Percentiles rank a stretch among this genome's conserved stretches.
Conservation (phyloP, 306 rosid species). For the Cyamopsis tetragonoloba region DNA sequence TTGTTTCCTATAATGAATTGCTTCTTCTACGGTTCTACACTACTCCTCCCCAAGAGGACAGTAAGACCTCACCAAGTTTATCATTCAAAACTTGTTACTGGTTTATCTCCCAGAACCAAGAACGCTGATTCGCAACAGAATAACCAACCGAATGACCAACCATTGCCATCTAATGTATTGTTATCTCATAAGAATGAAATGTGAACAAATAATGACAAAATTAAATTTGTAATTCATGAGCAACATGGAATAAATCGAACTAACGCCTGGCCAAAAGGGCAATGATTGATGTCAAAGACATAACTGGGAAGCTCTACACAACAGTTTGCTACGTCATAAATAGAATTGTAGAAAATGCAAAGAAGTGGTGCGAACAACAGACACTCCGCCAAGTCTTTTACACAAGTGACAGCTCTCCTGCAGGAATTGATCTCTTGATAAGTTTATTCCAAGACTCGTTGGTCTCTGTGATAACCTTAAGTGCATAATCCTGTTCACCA, state of each 20-base stretch:
- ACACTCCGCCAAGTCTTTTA: constrained; percentile 33
- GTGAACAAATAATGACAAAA: not conserved
- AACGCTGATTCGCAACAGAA: not conserved
- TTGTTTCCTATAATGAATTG: too few relatives aligned
- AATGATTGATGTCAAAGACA: constrained; percentile 14
- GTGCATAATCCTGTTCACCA: constrained; percentile 67
- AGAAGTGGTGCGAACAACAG: constrained; percentile 8
- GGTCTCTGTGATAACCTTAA: constrained; percentile 75
- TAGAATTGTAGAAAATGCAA: constrained; percentile 14
- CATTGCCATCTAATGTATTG: too few relatives aligned
- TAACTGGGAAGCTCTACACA: constrained; percentile 3
- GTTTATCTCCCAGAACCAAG: not conserved
- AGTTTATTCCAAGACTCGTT: constrained; percentile 87
- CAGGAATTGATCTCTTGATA: constrained; percentile 72
- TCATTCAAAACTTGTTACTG: too few relatives aligned
- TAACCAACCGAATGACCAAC: not conserved
- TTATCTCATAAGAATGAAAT: not conserved
- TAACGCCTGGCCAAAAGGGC: not conserved
- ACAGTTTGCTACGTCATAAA: constrained; percentile 11
- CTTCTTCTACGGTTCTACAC: too few relatives aligned
- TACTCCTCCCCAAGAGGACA: too few relatives aligned
- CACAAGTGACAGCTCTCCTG: constrained; percentile 75
- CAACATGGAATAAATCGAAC: constrained; percentile 20
- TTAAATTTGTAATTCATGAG: not conserved
- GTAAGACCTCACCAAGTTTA: too few relatives aligned